phyloP scores from a whole-genome alignment of 192 early-diverging fungal species.

The Spizellomyces punctatus region DNA sequence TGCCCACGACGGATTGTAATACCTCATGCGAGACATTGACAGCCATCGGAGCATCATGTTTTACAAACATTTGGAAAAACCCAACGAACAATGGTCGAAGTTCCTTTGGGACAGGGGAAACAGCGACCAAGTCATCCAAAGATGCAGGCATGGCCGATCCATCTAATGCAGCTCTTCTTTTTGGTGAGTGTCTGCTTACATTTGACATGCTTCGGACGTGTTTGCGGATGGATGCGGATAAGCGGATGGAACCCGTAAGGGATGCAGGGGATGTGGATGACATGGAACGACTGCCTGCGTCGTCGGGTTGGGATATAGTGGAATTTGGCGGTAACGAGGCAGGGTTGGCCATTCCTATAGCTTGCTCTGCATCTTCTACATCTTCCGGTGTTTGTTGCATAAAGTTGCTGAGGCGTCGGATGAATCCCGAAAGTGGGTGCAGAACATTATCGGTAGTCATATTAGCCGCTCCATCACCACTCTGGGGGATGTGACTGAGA shows the following conservation, averaged over 20 bases:
- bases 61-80: conserved; percentile 7
- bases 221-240: background rate
- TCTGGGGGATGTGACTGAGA: background rate
- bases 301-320: background rate
- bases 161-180: background rate
- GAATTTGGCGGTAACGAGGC: background rate
- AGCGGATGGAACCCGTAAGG: background rate
- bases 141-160: background rate
- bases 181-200: no score
- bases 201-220: no score
- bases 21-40: background rate
- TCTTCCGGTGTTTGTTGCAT: no score
- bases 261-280: background rate
- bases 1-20: background rate
- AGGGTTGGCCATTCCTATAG: background rate
- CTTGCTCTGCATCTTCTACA: no score
- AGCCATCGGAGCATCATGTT: background rate
- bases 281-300: background rate
- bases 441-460: background rate
- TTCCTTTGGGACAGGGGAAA: background rate
- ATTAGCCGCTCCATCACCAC: background rate
- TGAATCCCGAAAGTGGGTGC: no score
- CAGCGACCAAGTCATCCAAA: background rate
- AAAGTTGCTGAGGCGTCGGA: no score
- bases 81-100: background rate